Base-by-base conservation (phyloP, 345 rosid species). In the Passiflora organensis region DNA sequence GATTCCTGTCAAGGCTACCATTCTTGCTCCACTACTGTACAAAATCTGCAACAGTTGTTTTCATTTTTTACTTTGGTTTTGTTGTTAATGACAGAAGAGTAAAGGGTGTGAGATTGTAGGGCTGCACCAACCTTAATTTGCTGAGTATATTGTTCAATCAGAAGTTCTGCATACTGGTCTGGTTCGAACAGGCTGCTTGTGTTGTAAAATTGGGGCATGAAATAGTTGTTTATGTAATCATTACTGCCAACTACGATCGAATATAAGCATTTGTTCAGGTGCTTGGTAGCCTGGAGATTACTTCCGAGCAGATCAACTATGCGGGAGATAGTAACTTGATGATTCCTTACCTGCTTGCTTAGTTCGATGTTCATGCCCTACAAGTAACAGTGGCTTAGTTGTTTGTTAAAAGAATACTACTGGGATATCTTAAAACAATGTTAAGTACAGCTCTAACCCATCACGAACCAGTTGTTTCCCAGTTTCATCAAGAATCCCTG, bases 141-240 rank as follows among this genome's bases (percentile, higher is more conserved):
- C 19, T 13, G 45, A 0, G 36, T 5, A 4, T 53, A 62, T 21
- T 52, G 47, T 0, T 53, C 8, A 1, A 62, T 22, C n/a, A 62
- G 53, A 44, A 44, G 34, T 8, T 23, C 9, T 14, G 66, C 24
- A 13, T 0, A 46, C 10, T 53, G 38, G 1, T 15, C 5, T 10
- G 21, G 36, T 4, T 58, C 10, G 17, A 44, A 53, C 1, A 32
- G 0, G 3, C 12, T 19, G 39, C 47, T 53, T 6, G 34, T 6
- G 1, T 39, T 23, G 39, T 62, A 53, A 46, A 44, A 16, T 13
- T 53, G 16, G 3, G 59, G 58, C 39, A 44, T 0, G 58, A 65
- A 76, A 43, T 74, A 80, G 58, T 69, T 74, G 63, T 72, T 74
- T 36, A 80, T 60, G 68, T 71, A 80, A 15, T 80, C 84, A 32